Evolutionary conservation across 192 early-diverging fungal genomes (phyloP).

Genomic region (Irineochytrium annulatum): DNA sequence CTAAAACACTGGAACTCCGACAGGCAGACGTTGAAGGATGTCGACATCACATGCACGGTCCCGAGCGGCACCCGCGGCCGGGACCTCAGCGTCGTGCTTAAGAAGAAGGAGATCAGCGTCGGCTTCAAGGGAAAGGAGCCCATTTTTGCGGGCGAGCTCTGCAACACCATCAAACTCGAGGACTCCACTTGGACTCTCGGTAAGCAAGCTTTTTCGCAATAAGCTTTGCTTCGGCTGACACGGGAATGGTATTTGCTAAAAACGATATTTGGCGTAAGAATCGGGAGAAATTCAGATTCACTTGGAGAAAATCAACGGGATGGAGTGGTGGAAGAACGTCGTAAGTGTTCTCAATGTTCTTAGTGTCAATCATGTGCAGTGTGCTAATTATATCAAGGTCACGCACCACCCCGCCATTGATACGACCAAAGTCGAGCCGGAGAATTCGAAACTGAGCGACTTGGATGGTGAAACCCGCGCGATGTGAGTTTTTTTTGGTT

Average conservation of each 20-base stretch:
- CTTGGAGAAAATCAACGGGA: slow-evolving; percentile 76
- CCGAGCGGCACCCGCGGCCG: slow-evolving; percentile 66
- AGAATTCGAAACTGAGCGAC: slow-evolving; percentile 82
- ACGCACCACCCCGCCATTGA: slow-evolving; percentile 78
- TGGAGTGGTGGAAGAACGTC: slow-evolving; percentile 89
- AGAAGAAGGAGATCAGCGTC: slow-evolving; percentile 60
- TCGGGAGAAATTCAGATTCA: slow-evolving; percentile 71
- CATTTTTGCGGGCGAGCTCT: slow-evolving; percentile 74
- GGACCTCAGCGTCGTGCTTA: slow-evolving; percentile 65
- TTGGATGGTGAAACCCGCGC: slow-evolving; percentile 84
- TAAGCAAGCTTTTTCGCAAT: slow-evolving; percentile 21
- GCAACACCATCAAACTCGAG: slow-evolving; percentile 64
- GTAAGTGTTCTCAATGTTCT: too few relatives aligned
- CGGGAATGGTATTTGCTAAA: background rate
- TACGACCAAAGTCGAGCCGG: slow-evolving; percentile 82
- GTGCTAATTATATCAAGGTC: too few relatives aligned
- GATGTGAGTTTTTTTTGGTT: slow-evolving; percentile 52
- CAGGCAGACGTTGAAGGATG: slow-evolving; percentile 79
- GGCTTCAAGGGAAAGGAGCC: slow-evolving; percentile 68
- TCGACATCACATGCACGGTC: slow-evolving; percentile 69
- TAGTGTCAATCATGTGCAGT: too few relatives aligned
- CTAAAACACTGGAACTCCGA: slow-evolving; percentile 52
- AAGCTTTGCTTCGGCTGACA: background rate
- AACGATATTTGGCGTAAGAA: slow-evolving; percentile 24
- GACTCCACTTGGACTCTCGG: slow-evolving; percentile 80